Percentiles rank a stretch among this genome's conserved stretches.
Conservation (phyloP, 257 asterid species). For the Orobanche coerulescens region DNA sequence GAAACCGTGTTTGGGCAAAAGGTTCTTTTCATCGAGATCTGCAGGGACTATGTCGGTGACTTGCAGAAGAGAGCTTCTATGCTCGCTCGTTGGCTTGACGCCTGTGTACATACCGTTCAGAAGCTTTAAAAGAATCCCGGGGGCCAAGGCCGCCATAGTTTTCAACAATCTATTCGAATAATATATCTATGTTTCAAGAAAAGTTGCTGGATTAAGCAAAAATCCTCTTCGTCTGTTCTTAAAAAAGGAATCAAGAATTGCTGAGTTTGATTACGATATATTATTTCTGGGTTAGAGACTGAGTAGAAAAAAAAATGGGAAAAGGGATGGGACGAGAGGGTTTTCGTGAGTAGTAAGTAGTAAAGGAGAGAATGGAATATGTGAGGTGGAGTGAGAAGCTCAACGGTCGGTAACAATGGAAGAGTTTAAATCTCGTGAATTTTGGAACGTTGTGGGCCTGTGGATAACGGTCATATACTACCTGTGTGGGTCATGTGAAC, state of each 20-base stretch:
- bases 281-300: not conserved
- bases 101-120: conserved; percentile 70
- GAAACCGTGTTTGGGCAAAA: conserved; percentile 75
- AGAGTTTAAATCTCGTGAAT: conserved; percentile 23
- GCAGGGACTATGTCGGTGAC: conserved; percentile 91
- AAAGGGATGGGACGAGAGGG: not conserved
- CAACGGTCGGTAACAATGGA: conserved; percentile 29
- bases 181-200: not conserved
- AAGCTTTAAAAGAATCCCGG: conserved; percentile 73
- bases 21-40: conserved; percentile 79
- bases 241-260: not conserved
- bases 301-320: not conserved
- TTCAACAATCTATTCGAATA: not conserved
- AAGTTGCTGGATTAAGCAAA: not conserved
- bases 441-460: conserved; percentile 36
- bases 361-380: conserved; percentile 11
- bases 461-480: conserved; percentile 30
- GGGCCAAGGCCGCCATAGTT: conserved; percentile 71
- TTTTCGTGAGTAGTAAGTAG: conserved; percentile 18
- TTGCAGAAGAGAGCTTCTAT: conserved; percentile 74
- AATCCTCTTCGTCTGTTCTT: not conserved
- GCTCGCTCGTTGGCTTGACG: conserved; percentile 71
- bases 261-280: not conserved
- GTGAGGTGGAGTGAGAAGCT: conserved; percentile 22
- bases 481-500: conserved; percentile 20